Evolutionary conservation across 2,329 filamentous ascomycete species (phyloP), one percentile per base, ranked within the genome.

Genomic region (Neopestalotiopsis rosae): DNA sequence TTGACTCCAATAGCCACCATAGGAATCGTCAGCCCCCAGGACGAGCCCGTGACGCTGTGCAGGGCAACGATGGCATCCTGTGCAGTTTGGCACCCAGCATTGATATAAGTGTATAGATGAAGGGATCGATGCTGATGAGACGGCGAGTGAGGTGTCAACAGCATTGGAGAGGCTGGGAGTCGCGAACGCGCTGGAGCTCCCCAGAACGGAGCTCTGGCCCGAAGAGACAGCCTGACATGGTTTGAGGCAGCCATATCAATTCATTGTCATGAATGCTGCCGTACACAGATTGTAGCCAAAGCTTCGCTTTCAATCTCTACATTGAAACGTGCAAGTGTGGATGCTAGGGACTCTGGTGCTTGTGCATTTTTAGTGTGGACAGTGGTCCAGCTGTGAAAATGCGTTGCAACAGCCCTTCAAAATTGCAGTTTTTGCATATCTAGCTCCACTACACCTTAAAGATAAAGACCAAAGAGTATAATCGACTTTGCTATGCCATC

Each of bases 11-110:
- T 70, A 6, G 86, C 85, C 14, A 86, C 78, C n/a, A 86, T 78
- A 4, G 88, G 87, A 61, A 90, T 86, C 34, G 83, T 81, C 40
- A 88, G 71, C 72, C 81, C 88, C 88, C 88, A 90, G 1, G 87
- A 86, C 1, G 85, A 74, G 49, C 83, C 81, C 30, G 80, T 79
- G 62, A 74, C 56, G 30, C 69, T 68, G 73, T 90, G 87, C 10
- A 85, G 66, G 61, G 77, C 78, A 45, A 81, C 75, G 64, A 89
- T 81, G 69, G 81, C 73, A 65, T 83, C 76, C 40, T 86, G 82
- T 3, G 85, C 79, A 66, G 86, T 75, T 38, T 64, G 67, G 14
- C 52, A 79, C 4, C 61, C 69, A 4, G 73, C 56, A 9, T 74
- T 76, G 24, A 81, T 69, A 38, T 75, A 69, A 52, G 78, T 71